phyloP scores from a whole-genome alignment of 345 rosid species.

The Gynandropsis gynandra region DNA sequence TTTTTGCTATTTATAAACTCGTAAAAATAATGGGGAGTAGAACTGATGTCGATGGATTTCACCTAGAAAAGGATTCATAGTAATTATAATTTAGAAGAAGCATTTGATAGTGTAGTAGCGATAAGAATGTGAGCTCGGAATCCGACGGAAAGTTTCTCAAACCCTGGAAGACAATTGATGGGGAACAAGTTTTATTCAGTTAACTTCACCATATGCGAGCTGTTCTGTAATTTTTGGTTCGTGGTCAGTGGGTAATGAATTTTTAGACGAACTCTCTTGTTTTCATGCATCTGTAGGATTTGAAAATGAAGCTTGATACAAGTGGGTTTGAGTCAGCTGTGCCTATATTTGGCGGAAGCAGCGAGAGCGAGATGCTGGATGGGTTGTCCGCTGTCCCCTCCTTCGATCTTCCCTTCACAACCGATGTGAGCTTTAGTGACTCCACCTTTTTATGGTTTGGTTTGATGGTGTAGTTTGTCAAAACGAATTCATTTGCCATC shows the following conservation, averaged over 20 bases:
- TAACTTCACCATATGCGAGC: not conserved
- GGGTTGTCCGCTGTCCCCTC: slow-evolving; percentile 48
- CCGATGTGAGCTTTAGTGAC: slow-evolving; percentile 48
- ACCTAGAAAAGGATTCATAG: too few relatives aligned
- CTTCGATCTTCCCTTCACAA: slow-evolving; percentile 55
- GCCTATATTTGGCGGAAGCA: slow-evolving; percentile 30
- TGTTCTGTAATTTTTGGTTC: not conserved
- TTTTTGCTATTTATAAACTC: too few relatives aligned
- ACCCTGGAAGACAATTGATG: too few relatives aligned
- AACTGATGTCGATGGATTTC: too few relatives aligned
- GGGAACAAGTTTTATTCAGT: too few relatives aligned
- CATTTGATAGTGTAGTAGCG: too few relatives aligned
- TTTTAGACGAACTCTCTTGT: not conserved
- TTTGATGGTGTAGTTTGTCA: not conserved
- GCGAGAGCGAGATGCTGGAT: slow-evolving; percentile 30
- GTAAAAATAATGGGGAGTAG: too few relatives aligned
- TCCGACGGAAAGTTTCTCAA: too few relatives aligned
- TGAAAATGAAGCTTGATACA: slow-evolving; percentile 80
- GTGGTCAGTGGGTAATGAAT: not conserved
- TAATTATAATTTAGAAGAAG: too few relatives aligned
- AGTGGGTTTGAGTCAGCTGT: slow-evolving; percentile 61
- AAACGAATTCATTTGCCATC: not conserved
- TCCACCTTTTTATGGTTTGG: not conserved
- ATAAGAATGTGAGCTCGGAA: too few relatives aligned
- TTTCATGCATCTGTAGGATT: slow-evolving; percentile 13